Evolutionary conservation across 805 yeast genomes (phyloP).

Genomic region (Candida chilensis): DNA sequence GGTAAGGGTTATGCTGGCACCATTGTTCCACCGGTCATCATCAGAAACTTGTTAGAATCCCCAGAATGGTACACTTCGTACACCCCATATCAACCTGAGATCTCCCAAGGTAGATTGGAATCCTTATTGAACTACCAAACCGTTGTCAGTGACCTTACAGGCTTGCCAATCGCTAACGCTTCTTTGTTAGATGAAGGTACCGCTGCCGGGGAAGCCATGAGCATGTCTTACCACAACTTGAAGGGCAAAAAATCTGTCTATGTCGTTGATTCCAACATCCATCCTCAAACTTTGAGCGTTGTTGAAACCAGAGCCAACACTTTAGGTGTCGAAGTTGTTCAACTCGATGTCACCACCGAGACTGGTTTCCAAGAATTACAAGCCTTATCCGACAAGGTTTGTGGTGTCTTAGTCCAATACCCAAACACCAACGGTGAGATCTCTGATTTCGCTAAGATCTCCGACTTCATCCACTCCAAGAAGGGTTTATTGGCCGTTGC

Average conservation of each 20-base stretch:
- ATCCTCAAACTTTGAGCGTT: conserved; percentile 82
- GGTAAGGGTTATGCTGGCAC: conserved; percentile 97
- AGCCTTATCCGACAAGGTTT: conserved; percentile 31
- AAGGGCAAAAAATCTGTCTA: conserved; percentile 62
- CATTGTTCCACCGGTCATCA: conserved; percentile 81
- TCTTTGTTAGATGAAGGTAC: conserved; percentile 94
- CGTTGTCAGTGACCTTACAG: conserved; percentile 83
- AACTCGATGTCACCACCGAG: conserved; percentile 41
- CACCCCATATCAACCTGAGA: conserved; percentile 98
- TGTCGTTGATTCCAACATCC: conserved; percentile 68
- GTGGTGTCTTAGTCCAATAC: conserved; percentile 85
- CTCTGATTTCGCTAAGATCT: conserved; percentile 40
- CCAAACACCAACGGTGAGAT: conserved; percentile 79
- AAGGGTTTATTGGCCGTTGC: conserved; percentile 81
- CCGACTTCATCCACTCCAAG: conserved; percentile 56
- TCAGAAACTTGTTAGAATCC: conserved; percentile 82
- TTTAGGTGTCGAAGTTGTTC: conserved; percentile 54
- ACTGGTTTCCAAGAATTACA: conserved; percentile 22
- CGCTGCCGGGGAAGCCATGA: conserved; percentile 97
- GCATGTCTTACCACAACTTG: conserved; percentile 59
- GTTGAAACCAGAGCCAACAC: conserved; percentile 72
- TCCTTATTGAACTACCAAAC: conserved; percentile 89
- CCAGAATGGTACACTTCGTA: conserved; percentile 99
- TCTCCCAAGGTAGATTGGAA: conserved; percentile 93
- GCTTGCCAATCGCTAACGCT: conserved; percentile 90